These are phyloP conservation scores for Emmonsia crescens DNA, from an alignment of 2,329 filamentous ascomycete genomes.

Conservation along the genomic window DNA sequence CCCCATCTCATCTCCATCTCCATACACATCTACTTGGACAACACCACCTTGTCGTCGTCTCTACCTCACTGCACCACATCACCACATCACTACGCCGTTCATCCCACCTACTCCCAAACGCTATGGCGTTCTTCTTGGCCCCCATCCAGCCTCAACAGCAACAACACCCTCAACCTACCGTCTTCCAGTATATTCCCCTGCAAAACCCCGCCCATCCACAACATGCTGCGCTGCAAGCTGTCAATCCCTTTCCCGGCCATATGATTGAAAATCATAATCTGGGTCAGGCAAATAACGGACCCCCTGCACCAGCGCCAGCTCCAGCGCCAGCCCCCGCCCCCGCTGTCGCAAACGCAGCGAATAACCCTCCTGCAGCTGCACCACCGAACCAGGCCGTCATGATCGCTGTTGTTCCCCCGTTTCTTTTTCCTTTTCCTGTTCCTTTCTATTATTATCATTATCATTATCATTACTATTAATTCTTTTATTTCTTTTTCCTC, in stretches of 20 bases:
- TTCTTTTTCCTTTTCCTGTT: neutral
- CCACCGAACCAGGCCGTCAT: slow-evolving; percentile 2
- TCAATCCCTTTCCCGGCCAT: neutral
- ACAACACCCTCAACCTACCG: neutral
- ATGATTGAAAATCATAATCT: neutral
- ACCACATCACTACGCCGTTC: too few species aligned
- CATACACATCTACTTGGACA: too few species aligned
- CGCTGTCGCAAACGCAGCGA: neutral
- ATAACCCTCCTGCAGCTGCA: neutral
- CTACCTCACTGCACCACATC: too few species aligned
- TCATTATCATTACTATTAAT: neutral
- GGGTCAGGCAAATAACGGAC: too few species aligned
- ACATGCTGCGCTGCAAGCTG: neutral
- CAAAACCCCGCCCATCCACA: neutral
- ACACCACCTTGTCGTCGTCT: too few species aligned
- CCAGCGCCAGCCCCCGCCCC: neutral
- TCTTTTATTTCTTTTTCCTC: neutral
- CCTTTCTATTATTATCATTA: neutral
- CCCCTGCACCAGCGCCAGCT: neutral
- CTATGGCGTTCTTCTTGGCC: neutral
- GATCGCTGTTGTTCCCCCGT: neutral
- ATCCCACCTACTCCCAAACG: neutral
- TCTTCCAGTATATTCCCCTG: neutral
- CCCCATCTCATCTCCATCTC: too few species aligned
- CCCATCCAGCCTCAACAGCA: neutral